These are phyloP conservation scores for Elongisporangium anandrum DNA, from an alignment of 352 stramenopile species.

Conservation along the genomic window DNA sequence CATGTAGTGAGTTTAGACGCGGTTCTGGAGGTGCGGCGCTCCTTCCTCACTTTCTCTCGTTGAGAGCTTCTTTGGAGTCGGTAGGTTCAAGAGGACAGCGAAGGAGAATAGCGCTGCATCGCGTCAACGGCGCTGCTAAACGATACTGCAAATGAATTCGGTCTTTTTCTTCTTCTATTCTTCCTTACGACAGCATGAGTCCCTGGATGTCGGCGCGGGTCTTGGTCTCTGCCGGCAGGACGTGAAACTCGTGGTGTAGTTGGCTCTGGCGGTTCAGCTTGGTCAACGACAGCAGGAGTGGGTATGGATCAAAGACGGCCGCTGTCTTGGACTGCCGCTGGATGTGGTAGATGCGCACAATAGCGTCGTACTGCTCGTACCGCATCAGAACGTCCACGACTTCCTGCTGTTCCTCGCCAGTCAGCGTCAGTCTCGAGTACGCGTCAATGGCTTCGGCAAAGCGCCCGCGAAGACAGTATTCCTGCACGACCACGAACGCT, in stretches of 20 bases:
- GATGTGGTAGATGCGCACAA: slow-evolving; percentile 44
- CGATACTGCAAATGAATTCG: not conserved
- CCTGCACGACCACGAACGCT: slow-evolving; percentile 29
- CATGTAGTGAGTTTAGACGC: not conserved
- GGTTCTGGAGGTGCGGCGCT: not conserved
- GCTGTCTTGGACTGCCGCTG: slow-evolving; percentile 23
- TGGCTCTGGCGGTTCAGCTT: slow-evolving; percentile 39
- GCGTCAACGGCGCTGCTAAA: not conserved
- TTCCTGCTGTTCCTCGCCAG: slow-evolving; percentile 18
- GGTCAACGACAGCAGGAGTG: slow-evolving; percentile 42
- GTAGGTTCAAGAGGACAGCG: not conserved
- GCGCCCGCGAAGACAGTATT: slow-evolving; percentile 50
- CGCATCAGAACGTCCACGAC: slow-evolving; percentile 33
- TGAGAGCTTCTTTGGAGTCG: not conserved
- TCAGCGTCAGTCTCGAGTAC: slow-evolving; percentile 37
- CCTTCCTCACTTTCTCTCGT: not conserved
- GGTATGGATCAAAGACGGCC: slow-evolving; percentile 33
- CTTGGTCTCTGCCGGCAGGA: slow-evolving; percentile 36
- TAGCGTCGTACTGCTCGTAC: slow-evolving; percentile 48
- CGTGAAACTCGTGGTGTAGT: slow-evolving; percentile 39
- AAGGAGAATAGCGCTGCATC: not conserved
- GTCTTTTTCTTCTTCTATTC: slow-evolving; percentile 1
- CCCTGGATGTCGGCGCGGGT: slow-evolving; percentile 49
- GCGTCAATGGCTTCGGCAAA: slow-evolving; percentile 49
- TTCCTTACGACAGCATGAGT: slow-evolving; percentile 14